Evolutionary conservation across 2,329 filamentous ascomycete species (phyloP).

Genomic region (Aspergillus arachidicola): DNA sequence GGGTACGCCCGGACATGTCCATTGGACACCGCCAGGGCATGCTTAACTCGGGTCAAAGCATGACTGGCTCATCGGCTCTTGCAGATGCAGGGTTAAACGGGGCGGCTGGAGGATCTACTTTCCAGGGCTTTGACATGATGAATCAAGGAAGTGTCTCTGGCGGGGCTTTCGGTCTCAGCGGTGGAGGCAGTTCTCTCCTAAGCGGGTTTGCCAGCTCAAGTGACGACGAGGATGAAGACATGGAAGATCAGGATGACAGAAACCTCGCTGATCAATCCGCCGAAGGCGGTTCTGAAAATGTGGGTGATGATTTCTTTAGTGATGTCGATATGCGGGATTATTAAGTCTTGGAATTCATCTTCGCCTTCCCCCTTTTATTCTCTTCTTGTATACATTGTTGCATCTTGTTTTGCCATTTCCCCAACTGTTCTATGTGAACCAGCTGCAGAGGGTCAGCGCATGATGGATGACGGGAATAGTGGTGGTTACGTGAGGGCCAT

Average conservation of each 20-base stretch:
- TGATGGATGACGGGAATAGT: constrained; percentile 21
- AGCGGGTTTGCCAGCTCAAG: constrained; percentile 94
- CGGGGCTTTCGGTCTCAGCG: constrained; percentile 71
- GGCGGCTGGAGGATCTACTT: constrained; percentile 50
- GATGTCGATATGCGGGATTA: constrained; percentile 63
- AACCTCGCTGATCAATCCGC: constrained; percentile 41
- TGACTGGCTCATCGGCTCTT: constrained; percentile 68
- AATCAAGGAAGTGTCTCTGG: constrained; percentile 68
- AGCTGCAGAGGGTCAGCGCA: constrained; percentile 19
- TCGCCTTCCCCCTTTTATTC: constrained; percentile 15
- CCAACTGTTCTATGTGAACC: constrained; percentile 10
- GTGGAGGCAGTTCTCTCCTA: constrained; percentile 67
- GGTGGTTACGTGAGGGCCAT: constrained; percentile 19
- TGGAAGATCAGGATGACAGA: constrained; percentile 66
- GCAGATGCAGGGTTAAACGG: constrained; percentile 81
- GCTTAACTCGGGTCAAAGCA: constrained; percentile 59
- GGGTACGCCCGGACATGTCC: constrained; percentile 87
- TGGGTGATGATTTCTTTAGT: constrained; percentile 65
- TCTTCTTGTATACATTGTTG: constrained; percentile 9
- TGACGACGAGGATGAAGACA: constrained; percentile 94
- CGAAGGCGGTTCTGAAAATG: constrained; percentile 63
- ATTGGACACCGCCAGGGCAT: constrained; percentile 75
- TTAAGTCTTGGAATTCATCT: constrained; percentile 36
- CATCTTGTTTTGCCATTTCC: constrained; percentile 13
- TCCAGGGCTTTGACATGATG: constrained; percentile 67